A percentile compares a stretch with the other conserved stretches of the same genome.
phyloP scores from a whole-genome alignment of 73 alveolate species.

The Paraurostyla sp. region DNA sequence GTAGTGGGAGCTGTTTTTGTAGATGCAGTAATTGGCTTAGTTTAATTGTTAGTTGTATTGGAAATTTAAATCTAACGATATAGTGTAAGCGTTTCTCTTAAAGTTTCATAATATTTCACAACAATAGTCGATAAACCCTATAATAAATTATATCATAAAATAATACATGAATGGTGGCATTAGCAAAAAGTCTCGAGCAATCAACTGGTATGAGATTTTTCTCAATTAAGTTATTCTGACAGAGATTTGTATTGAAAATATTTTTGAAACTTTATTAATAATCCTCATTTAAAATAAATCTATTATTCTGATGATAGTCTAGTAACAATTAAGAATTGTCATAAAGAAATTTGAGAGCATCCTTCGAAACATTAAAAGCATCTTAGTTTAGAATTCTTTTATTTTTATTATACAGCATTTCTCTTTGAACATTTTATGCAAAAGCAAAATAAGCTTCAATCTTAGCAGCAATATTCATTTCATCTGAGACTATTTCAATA shows the following conservation, averaged over 20 bases:
- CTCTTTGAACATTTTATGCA: conserved; percentile 56
- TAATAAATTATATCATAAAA: neutral
- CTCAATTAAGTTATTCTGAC: neutral
- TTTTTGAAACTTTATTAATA: neutral
- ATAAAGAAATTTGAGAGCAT: neutral
- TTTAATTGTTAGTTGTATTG: neutral
- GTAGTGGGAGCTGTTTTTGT: neutral
- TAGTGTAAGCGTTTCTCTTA: conserved; percentile 1
- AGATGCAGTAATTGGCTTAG: neutral
- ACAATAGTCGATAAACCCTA: conserved; percentile 57
- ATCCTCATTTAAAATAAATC: neutral
- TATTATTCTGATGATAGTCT: neutral
- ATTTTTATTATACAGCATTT: conserved; percentile 13
- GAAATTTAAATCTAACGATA: neutral
- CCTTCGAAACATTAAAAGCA: neutral
- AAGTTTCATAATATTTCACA: conserved; percentile 43
- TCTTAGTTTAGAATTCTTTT: neutral
- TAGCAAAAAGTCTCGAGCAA: neutral
- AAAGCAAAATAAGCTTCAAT: conserved; percentile 23
- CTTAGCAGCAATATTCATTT: conserved; percentile 33
- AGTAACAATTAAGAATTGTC: neutral
- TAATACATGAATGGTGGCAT: conserved; percentile 51
- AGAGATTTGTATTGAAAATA: neutral
- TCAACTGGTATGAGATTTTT: neutral
- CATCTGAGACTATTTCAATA: conserved; percentile 45